phyloP scores from a whole-genome alignment of 208 protist genomes.

The Novymonas esmeraldas region DNA sequence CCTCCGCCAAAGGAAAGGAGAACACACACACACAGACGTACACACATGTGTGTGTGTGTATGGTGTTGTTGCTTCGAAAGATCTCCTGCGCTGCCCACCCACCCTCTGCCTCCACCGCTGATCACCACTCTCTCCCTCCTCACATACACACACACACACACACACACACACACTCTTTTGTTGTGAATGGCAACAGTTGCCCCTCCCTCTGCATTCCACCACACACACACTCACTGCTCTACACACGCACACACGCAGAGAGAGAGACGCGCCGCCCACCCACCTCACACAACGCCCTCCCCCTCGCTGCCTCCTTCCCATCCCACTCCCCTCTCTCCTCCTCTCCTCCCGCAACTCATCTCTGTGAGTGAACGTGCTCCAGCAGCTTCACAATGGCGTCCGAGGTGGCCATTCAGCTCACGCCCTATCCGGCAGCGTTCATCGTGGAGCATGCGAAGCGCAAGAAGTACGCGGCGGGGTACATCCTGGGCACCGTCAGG shows the following conservation, averaged over 20 bases:
- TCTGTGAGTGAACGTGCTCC: no score
- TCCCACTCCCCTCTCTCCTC: neutral
- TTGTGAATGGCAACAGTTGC: no score
- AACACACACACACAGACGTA: neutral
- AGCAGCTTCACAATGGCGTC: slow-evolving; percentile 1
- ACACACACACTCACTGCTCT: no score
- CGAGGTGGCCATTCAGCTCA: slow-evolving; percentile 37
- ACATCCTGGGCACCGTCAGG: slow-evolving; percentile 59
- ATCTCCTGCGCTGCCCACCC: neutral
- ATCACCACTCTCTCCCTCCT: neutral
- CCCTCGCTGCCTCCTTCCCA: no score
- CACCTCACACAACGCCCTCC: no score
- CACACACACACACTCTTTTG: neutral
- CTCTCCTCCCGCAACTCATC: neutral
- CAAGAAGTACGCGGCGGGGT: slow-evolving; percentile 59
- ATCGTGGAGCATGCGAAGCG: slow-evolving; percentile 90
- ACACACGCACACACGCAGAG: no score
- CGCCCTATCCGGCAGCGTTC: slow-evolving; percentile 74
- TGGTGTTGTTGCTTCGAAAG: neutral
- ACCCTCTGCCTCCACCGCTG: neutral
- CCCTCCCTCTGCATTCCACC: no score
- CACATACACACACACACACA: neutral
- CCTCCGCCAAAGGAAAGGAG: no score
- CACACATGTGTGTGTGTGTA: neutral
- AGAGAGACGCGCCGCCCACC: no score